A percentile compares a stretch with the other conserved stretches of the same genome.
These are phyloP conservation scores for Backusella tuberculispora DNA, from an alignment of 192 early-diverging fungal genomes.

Conservation along the genomic window DNA sequence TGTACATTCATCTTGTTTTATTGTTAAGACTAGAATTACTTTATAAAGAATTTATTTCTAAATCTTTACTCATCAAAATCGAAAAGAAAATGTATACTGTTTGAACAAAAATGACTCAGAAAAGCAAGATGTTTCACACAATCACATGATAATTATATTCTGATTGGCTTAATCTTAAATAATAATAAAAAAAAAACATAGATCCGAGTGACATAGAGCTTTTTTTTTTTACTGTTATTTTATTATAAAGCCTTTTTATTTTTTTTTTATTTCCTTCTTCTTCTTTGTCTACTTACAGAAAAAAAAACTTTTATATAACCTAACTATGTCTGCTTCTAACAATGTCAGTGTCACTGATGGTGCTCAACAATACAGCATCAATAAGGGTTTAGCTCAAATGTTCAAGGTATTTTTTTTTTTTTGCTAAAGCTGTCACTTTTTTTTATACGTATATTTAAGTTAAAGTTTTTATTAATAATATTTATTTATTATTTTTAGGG, in stretches of 20 bases:
- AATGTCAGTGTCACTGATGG: slow-evolving; percentile 6
- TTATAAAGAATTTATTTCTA: slow-evolving; percentile 6
- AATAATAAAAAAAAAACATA: background rate
- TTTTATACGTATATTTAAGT: background rate
- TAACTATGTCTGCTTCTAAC: slow-evolving; percentile 5
- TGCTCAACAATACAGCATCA: slow-evolving; percentile 70
- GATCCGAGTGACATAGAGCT: background rate
- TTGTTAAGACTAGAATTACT: background rate
- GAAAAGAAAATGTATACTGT: background rate
- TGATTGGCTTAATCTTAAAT: background rate
- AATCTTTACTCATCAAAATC: background rate
- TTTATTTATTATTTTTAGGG: slow-evolving; percentile 57
- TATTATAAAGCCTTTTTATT: slow-evolving; percentile 8
- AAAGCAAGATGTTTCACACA: slow-evolving; percentile 23
- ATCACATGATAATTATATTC: slow-evolving; percentile 3
- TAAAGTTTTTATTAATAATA: slow-evolving; percentile 13
- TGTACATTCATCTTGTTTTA: background rate
- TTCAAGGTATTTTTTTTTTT: slow-evolving; percentile 72
- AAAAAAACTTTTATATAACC: background rate
- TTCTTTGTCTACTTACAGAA: background rate
- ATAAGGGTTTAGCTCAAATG: slow-evolving; percentile 97
- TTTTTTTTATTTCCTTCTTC: background rate
- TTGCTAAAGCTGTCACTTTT: background rate
- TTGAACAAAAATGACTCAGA: slow-evolving; percentile 26
- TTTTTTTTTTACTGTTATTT: slow-evolving; percentile 7